Conservation (phyloP, 2,329 filamentous ascomycete genomes). For the Stenocarpella maydis region DNA sequence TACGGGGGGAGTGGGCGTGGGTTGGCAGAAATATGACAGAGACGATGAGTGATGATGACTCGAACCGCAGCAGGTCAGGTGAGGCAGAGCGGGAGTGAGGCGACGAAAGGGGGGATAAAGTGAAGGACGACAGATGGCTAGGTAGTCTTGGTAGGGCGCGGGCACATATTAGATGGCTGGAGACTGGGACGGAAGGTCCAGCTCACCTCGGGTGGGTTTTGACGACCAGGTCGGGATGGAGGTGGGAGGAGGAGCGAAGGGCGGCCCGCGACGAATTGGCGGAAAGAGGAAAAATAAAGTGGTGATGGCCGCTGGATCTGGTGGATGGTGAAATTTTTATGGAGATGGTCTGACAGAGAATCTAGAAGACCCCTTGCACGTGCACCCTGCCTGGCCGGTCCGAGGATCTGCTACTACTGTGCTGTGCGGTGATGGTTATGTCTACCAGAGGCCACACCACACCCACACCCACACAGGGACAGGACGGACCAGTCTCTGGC, state of each 20-base stretch:
- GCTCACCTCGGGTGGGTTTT: constrained; percentile 32
- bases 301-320: constrained; percentile 18
- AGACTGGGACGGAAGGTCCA: constrained; percentile 33
- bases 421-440: neutral
- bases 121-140: constrained; percentile 23
- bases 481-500: too few species aligned
- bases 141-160: constrained; percentile 24
- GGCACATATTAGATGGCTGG: constrained; percentile 35
- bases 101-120: constrained; percentile 27
- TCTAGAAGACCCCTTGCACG: constrained; percentile 19
- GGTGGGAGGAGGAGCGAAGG: constrained; percentile 1
- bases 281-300: constrained; percentile 18
- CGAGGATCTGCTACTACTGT: constrained; percentile 11
- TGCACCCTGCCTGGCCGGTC: constrained; percentile 26
- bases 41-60: constrained; percentile 2
- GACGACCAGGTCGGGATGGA: constrained; percentile 30
- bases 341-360: constrained; percentile 27
- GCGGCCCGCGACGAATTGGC: constrained; percentile 28
- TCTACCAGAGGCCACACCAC: neutral
- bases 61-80: constrained; percentile 17
- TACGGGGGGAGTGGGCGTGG: neutral
- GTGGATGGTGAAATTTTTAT: constrained; percentile 34
- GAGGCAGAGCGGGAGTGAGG: constrained; percentile 11
- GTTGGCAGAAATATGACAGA: constrained; percentile 14
- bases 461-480: too few species aligned